Percentiles rank a stretch among this genome's conserved stretches.
Conservation (phyloP, 495 filamentous ascomycete genomes). For the Penicillium daleae region DNA sequence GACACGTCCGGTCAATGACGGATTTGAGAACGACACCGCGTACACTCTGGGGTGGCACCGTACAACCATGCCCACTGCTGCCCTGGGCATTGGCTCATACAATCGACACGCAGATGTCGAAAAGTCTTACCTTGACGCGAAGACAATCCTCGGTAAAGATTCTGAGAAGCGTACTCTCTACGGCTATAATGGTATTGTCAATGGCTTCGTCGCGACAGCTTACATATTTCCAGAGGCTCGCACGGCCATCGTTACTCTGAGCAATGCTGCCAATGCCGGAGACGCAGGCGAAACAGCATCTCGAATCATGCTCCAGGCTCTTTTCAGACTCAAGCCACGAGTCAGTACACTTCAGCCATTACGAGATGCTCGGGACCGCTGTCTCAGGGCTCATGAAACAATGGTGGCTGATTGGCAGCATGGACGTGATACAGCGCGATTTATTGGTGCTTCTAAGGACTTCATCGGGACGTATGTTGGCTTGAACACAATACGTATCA, state of each 20-base stretch:
- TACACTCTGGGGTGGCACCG: constrained; percentile 27
- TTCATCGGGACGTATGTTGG: background rate
- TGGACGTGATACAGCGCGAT: background rate
- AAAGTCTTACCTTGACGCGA: background rate
- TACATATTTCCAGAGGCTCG: constrained; percentile 24
- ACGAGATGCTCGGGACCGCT: constrained; percentile 7
- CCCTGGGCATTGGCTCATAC: constrained; percentile 15
- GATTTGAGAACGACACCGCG: constrained; percentile 10
- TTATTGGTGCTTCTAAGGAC: background rate
- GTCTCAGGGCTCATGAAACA: background rate
- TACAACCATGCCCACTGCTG: constrained; percentile 20
- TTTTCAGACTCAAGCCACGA: constrained; percentile 23
- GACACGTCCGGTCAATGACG: constrained; percentile 23
- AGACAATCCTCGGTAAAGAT: constrained; percentile 21
- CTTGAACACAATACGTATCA: background rate
- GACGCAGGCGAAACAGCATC: constrained; percentile 25
- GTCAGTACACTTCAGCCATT: constrained; percentile 8
- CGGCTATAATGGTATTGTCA: constrained; percentile 20
- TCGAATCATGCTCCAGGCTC: constrained; percentile 22
- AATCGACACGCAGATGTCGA: constrained; percentile 14
- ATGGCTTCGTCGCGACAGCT: constrained; percentile 16
- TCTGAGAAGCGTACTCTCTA: constrained; percentile 8
- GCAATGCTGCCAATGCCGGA: constrained; percentile 21
- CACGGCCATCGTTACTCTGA: constrained; percentile 21
- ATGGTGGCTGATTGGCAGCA: constrained; percentile 2